Base-by-base conservation (phyloP, 1,284 basidiomycete genomes). In the Ustilago xerochloae region DNA sequence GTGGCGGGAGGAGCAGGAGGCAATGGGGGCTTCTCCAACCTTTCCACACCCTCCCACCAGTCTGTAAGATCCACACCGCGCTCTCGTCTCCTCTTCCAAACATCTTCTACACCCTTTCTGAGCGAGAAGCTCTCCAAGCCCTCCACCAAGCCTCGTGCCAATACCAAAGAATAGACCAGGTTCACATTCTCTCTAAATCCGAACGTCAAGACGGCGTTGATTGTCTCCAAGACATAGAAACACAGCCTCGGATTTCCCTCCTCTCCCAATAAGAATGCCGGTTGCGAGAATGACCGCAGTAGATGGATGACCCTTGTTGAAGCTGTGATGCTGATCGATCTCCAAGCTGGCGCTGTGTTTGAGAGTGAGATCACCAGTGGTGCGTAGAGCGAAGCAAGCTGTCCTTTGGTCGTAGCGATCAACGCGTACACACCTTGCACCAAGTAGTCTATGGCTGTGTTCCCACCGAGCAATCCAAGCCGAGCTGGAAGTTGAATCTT, bases 161-260 rank as follows among this genome's bases (percentile, higher is more conserved):
- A 89, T 4, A 98, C 87, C 53, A 98, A 89, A 1, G 91, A 91
- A 82, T 97, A 96, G 38, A 94, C 87, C 29, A 98, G 85, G 77
- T 96, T 92, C 0, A 94, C 90, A 84, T 97, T 98, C 35, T 92
- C 90, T 13, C 20, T 57, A n/a, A 80, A 78, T 28, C 84, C 80
- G 53, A 72, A 75, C 43, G 83, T 86, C 56, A 97, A 88, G 54
- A 97, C 87, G 6, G 90, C 89, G 84, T 94, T 97, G 87, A 97
- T 93, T 5, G 91, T 89, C 84, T 98, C 95, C 43, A 98, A 88
- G 90, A 94, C 90, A 85, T 96, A 96, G 85, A 92, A 97, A 29
- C 97, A 87, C 24, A 97, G 86, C 51, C 95, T 87, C 3, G 96
- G 96, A 83, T 98, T 92, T 6, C 93, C 93, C 85, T 97, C 94